phyloP scores from a whole-genome alignment of 306 rosid genomes.

The Inga leiocalycina region DNA sequence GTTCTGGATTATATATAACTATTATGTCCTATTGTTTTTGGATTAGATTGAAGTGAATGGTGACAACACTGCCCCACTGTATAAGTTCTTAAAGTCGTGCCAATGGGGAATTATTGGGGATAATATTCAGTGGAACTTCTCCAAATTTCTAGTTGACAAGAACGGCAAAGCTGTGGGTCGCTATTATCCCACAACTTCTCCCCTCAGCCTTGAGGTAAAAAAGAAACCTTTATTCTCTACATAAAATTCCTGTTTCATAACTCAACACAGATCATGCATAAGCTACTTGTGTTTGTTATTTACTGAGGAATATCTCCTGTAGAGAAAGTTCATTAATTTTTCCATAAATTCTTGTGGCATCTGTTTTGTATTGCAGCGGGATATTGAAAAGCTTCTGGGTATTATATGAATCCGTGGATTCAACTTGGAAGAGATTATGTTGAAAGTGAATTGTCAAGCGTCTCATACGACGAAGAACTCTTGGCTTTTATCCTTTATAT shows the following conservation, averaged over 20 bases:
- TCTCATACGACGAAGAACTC: background rate
- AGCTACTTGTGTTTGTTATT: conserved; percentile 6
- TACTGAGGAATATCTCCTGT: background rate
- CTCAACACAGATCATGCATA: background rate
- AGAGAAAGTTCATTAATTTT: background rate
- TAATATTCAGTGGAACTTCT: conserved; percentile 87
- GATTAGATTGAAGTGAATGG: conserved; percentile 91
- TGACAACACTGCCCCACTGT: conserved; percentile 61
- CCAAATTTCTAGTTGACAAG: conserved; percentile 78
- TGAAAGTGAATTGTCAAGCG: conserved; percentile 18
- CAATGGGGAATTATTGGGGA: conserved; percentile 88
- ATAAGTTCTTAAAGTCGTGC: conserved; percentile 71
- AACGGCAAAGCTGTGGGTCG: conserved; percentile 76
- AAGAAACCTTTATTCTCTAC: background rate
- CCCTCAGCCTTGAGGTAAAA: conserved; percentile 81
- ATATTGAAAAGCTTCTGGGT: conserved; percentile 62
- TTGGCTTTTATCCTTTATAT: conserved; percentile 13
- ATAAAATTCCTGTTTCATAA: conserved; percentile 12
- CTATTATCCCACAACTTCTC: conserved; percentile 83
- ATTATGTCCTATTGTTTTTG: background rate
- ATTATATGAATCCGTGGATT: conserved; percentile 37
- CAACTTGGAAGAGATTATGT: conserved; percentile 17
- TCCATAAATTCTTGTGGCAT: conserved; percentile 10
- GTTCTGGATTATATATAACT: background rate
- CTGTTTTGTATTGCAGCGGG: conserved; percentile 49